Evolutionary conservation across 2,329 filamentous ascomycete genomes (phyloP).

Genomic region (Claviceps lovelessii): DNA sequence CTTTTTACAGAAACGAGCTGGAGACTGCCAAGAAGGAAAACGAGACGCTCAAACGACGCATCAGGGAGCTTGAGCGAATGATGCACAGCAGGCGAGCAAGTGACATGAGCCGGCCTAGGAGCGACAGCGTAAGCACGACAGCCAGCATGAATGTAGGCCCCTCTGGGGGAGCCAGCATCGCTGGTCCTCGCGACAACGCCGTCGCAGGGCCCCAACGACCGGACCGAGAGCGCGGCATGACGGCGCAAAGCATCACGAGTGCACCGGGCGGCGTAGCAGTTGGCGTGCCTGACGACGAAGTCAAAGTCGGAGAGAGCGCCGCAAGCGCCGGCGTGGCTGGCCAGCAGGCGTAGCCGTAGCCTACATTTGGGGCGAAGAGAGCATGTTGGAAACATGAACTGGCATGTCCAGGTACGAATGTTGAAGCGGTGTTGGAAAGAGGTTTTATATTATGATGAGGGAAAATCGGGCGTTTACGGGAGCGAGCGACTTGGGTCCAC

Average conservation of each 20-base stretch:
- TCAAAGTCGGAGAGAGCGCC: conserved; percentile 48
- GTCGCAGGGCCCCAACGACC: conserved; percentile 11
- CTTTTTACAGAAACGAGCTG: conserved; percentile 43
- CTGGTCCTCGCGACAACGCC: conserved; percentile 27
- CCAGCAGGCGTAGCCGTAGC: not conserved
- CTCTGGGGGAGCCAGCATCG: conserved; percentile 27
- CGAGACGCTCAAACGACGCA: conserved; percentile 43
- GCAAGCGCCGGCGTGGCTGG: conserved; percentile 27
- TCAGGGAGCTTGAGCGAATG: conserved; percentile 46
- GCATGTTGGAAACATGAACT: not conserved
- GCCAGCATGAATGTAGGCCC: conserved; percentile 31
- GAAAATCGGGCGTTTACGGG: not conserved
- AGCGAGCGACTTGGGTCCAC: not conserved
- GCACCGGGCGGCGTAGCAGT: conserved; percentile 31
- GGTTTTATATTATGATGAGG: not conserved
- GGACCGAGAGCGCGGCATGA: conserved; percentile 29
- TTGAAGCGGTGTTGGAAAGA: not conserved
- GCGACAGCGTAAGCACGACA: conserved; percentile 39
- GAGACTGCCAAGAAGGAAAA: conserved; percentile 51
- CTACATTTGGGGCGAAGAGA: not conserved
- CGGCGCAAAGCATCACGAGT: conserved; percentile 30
- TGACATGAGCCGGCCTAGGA: conserved; percentile 31
- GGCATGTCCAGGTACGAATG: not conserved
- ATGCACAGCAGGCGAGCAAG: conserved; percentile 35
- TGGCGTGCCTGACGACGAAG: conserved; percentile 44